Evolutionary conservation across 2,329 filamentous ascomycete species (phyloP), one percentile per base, ranked within the genome.

Genomic region (Colletotrichum sp.): DNA sequence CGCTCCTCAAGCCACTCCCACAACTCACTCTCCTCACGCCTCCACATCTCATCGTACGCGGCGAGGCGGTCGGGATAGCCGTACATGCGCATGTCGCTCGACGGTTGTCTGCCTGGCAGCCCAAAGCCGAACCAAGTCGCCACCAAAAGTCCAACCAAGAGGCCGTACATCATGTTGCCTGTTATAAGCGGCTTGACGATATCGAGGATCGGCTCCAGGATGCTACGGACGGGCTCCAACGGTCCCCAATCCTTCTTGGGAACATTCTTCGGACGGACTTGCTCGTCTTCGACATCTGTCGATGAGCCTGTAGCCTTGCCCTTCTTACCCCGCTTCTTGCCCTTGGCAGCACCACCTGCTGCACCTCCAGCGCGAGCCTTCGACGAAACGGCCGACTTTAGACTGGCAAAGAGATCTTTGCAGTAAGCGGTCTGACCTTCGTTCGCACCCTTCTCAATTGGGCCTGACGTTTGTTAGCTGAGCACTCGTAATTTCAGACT

Each of bases 1-100:
- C 96, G 90, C 80, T 98, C 95, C 83, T 98, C 96, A 6, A 98
- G 87, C 96, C 96, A 98, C 74, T 95, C 93, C 96, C 96, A 98
- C 12, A 98, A 87, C 80, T 97, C 95, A 78, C 92, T 95, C 83
- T 98, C 96, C 83, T 98, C 95, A 55, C 92, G 89, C 44, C 92
- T 90, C 96, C 96, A 99, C 82, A 99, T 94, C 85, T 98, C 95
- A 79, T 99, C 96, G 83, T 98, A 99, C 1, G 95, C 95, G 3
- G 94, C 92, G 18, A 96, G 86, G 8, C 96, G 91, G 71, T 96
- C 92, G 0, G 94, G 90, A 30, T 86, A 86, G 80, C 83, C 80
- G 78, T 86, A 78, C 80, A 85, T 87, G 4, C 84, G 84, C 72
- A 87, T 79, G 8, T 85, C 84, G 59, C 36, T 62, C 12, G 72